phyloP scores from a whole-genome alignment of 352 stramenopile genomes.

The Salisapilia sapeloensis region DNA sequence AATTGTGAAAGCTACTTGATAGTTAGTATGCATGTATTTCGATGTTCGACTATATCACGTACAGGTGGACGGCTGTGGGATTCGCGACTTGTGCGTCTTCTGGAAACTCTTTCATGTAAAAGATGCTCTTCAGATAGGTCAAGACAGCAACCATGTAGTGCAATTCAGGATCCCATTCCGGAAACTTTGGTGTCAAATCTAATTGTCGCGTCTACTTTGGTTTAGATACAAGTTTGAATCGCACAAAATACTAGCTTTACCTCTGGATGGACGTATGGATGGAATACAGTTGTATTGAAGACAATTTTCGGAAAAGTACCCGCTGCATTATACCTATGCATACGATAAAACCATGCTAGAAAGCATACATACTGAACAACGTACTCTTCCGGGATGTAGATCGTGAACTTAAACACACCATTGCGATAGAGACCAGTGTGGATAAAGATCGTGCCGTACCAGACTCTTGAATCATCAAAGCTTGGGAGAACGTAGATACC shows the following conservation, averaged over 20 bases:
- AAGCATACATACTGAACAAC: background rate
- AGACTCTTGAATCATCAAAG: slow-evolving; percentile 83
- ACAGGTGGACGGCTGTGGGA: slow-evolving; percentile 71
- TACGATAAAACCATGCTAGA: slow-evolving; percentile 2
- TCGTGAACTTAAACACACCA: slow-evolving; percentile 95
- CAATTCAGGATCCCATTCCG: slow-evolving; percentile 84
- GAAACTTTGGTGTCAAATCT: slow-evolving; percentile 84
- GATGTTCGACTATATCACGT: slow-evolving; percentile 6
- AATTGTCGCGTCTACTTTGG: slow-evolving; percentile 63
- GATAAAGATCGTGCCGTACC: slow-evolving; percentile 93
- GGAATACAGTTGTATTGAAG: slow-evolving; percentile 88
- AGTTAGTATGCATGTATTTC: slow-evolving; percentile 1
- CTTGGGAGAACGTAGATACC: slow-evolving; percentile 92
- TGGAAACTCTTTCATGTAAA: slow-evolving; percentile 93
- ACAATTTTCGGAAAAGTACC: slow-evolving; percentile 85
- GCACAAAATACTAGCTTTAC: slow-evolving; percentile 3
- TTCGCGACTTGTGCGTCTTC: slow-evolving; percentile 51
- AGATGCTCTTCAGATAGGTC: slow-evolving; percentile 95
- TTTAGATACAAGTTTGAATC: background rate
- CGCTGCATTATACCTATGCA: slow-evolving; percentile 84
- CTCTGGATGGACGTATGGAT: slow-evolving; percentile 83
- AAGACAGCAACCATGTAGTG: slow-evolving; percentile 94
- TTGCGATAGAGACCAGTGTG: slow-evolving; percentile 90
- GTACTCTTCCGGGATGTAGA: slow-evolving; percentile 61
- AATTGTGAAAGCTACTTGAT: slow-evolving; percentile 34